phyloP scores from a whole-genome alignment of 2,329 filamentous ascomycete species.

The Fonsecaea nubica region DNA sequence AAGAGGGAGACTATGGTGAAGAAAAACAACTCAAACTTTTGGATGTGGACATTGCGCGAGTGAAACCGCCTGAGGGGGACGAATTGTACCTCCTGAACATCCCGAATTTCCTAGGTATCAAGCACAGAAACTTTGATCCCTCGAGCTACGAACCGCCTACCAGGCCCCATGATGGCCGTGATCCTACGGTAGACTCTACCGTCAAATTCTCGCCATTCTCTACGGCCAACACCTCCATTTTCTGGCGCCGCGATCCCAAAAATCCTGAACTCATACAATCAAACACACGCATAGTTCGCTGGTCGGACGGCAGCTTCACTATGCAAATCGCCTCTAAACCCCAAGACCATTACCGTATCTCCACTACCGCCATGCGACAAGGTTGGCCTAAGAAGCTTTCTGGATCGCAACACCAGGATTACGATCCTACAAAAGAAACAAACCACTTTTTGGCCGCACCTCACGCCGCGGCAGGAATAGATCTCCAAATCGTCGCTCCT shows the following conservation, averaged over 20 bases:
- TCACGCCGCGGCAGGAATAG: slow-evolving; percentile 59
- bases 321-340: slow-evolving; percentile 69
- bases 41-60: slow-evolving; percentile 55
- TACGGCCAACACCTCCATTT: slow-evolving; percentile 68
- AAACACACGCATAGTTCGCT: slow-evolving; percentile 69
- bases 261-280: slow-evolving; percentile 65
- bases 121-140: slow-evolving; percentile 66
- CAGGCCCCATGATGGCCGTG: slow-evolving; percentile 59
- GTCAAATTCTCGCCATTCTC: slow-evolving; percentile 64
- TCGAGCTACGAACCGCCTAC: slow-evolving; percentile 66
- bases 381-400: slow-evolving; percentile 54
- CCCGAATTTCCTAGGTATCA: slow-evolving; percentile 67
- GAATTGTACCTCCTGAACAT: slow-evolving; percentile 69
- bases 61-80: slow-evolving; percentile 64
- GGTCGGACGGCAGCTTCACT: slow-evolving; percentile 71
- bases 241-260: slow-evolving; percentile 70
- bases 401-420: slow-evolving; percentile 44
- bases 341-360: slow-evolving; percentile 65
- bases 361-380: slow-evolving; percentile 59
- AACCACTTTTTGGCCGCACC: slow-evolving; percentile 70
- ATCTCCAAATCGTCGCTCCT: slow-evolving; percentile 68
- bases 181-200: slow-evolving; percentile 47
- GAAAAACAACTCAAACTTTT: slow-evolving; percentile 52
- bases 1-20: slow-evolving; percentile 50
- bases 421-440: slow-evolving; percentile 63